Conservation (phyloP, 257 asterid species). For the Ophiorrhiza pumila region DNA sequence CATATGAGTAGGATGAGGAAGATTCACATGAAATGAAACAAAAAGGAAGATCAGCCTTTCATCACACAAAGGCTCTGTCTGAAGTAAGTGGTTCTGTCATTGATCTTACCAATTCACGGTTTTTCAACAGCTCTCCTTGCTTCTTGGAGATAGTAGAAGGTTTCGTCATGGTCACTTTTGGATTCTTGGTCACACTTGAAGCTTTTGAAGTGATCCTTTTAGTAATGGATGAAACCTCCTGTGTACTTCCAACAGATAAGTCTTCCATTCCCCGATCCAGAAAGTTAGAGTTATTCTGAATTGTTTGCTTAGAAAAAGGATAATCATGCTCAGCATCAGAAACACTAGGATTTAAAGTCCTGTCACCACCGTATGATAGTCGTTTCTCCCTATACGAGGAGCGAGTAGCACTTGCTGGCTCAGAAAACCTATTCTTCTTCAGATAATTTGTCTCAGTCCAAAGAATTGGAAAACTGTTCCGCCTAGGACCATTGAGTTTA, state of each 20-base stretch:
- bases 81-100: constrained; percentile 5
- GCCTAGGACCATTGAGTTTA: constrained; percentile 68
- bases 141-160: constrained; percentile 46
- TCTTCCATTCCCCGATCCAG: constrained; percentile 34
- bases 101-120: constrained; percentile 54
- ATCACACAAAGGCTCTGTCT: not conserved
- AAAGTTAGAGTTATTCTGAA: constrained; percentile 27
- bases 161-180: constrained; percentile 36
- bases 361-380: constrained; percentile 55
- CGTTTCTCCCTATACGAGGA: constrained; percentile 42
- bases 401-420: constrained; percentile 36
- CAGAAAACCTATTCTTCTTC: constrained; percentile 59
- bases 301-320: constrained; percentile 40
- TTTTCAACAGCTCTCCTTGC: constrained; percentile 49
- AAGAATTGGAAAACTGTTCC: constrained; percentile 50
- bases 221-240: constrained; percentile 44
- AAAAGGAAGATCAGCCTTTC: not conserved
- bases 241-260: constrained; percentile 44
- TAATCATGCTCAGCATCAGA: constrained; percentile 68
- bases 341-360: constrained; percentile 81
- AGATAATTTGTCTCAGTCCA: constrained; percentile 38
- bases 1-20: not conserved
- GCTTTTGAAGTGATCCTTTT: constrained; percentile 55
- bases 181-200: constrained; percentile 30
- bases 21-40: not conserved